Evolutionary conservation across 441 rosid genomes (phyloP), one percentile per base, ranked within the genome.

Genomic region (Gossypium trilobum): DNA sequence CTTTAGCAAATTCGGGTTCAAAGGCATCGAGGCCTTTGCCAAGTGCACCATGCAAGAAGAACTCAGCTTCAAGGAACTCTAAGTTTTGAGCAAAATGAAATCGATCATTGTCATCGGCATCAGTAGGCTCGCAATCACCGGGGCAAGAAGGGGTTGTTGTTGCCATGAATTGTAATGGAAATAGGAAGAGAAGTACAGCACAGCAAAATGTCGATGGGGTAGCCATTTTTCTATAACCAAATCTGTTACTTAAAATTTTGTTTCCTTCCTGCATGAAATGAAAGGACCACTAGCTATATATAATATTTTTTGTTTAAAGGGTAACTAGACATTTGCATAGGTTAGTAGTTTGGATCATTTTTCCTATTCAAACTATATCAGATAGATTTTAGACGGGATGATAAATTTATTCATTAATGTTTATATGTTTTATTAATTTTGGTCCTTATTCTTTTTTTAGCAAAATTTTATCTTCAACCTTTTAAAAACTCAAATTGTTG

Each of bases 41-140:
- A 1, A 74, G 73, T 13, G 90, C 76, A 1, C 79, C 81, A n/a
- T 14, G 0, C 66, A 83, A 57, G 82, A 89, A 91, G 74, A 72
- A 85, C 36, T 91, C 94, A 0, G 89, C 83, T 78, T 86, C 90
- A 1, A 71, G 72, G 80, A 64, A 89, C 76, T 88, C 93, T 78
- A 91, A 25, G 73, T 92, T 90, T 77, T 85, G 67, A n/a, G 88
- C 87, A 2, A 90, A 73, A 0, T 75, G 82, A 54, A 90, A 36
- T 27, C 33, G 79, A 71, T 88, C 91, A 1, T 1, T 0, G 61
- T 90, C 91, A 42, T 20, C 42, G 19, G 81, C 91, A 19, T 56
- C 5, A 0, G 76, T 25, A 10, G 85, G 82, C 6, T 54, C 80
- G 0, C 85, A 84, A 59, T 46, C 3, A 9, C 5, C 52, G 20